Conservation (phyloP, 352 stramenopile genomes). For the Phytophthora kernoviae region DNA sequence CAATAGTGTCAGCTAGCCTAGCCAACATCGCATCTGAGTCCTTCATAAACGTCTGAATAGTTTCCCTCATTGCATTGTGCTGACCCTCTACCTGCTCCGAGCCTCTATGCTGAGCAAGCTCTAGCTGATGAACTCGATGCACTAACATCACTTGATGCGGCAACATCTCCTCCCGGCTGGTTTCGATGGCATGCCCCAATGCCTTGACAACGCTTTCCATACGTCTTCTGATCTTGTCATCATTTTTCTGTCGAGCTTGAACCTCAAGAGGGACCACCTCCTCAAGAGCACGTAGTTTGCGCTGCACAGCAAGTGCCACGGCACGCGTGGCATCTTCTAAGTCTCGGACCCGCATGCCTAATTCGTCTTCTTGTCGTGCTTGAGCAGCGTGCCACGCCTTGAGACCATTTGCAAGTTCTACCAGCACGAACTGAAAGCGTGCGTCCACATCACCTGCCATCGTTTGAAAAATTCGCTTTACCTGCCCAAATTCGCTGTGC, state of each 20-base stretch:
- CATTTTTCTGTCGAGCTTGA: constrained; percentile 55
- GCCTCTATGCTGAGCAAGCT: constrained; percentile 21
- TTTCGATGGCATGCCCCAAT: constrained; percentile 37
- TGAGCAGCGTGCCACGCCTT: constrained; percentile 34
- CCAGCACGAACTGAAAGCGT: constrained; percentile 40
- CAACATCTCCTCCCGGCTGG: constrained; percentile 31
- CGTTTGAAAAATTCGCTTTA: constrained; percentile 59
- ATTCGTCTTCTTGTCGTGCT: constrained; percentile 45
- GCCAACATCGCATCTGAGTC: constrained; percentile 39
- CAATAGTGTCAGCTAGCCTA: constrained; percentile 16
- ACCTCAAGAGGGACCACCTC: constrained; percentile 70
- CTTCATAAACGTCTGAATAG: constrained; percentile 32
- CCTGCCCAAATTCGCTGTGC: constrained; percentile 49
- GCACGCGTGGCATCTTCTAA: constrained; percentile 36
- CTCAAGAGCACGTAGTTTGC: constrained; percentile 57
- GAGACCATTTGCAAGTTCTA: constrained; percentile 37
- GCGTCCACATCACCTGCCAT: constrained; percentile 41
- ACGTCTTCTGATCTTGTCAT: constrained; percentile 55
- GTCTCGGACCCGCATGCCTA: constrained; percentile 26
- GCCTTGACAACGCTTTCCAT: constrained; percentile 51
- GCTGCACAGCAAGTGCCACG: constrained; percentile 35
- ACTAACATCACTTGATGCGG: constrained; percentile 17
- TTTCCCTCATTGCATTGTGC: constrained; percentile 31
- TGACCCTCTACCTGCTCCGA: constrained; percentile 27
- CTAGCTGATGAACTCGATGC: constrained; percentile 39